Evolutionary conservation across 805 yeast species (phyloP).

Genomic region (Metschnikowia henanensis): DNA sequence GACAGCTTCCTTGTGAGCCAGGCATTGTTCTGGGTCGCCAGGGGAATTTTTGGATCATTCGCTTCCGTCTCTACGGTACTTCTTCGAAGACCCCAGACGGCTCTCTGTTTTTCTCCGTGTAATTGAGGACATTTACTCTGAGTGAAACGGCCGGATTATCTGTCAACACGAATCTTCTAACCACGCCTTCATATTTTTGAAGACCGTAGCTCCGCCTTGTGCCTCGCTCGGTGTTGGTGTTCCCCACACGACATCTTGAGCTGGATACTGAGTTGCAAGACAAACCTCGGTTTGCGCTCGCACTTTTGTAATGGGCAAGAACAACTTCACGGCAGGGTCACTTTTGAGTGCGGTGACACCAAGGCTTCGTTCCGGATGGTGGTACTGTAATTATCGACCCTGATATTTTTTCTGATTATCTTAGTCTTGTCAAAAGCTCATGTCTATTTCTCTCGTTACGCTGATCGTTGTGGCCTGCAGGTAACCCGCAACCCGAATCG

Average conservation of each 20-base stretch:
- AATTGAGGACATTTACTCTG: constrained; percentile 27
- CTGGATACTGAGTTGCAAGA: constrained; percentile 33
- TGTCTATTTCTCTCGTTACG: background rate
- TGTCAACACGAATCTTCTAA: background rate
- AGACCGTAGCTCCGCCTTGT: constrained; percentile 33
- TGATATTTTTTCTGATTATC: constrained; percentile 24
- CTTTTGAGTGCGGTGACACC: constrained; percentile 49
- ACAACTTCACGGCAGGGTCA: constrained; percentile 29
- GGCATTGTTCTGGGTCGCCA: constrained; percentile 46
- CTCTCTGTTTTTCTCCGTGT: constrained; percentile 19
- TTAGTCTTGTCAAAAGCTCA: background rate
- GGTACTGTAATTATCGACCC: constrained; percentile 48
- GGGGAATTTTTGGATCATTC: constrained; percentile 75
- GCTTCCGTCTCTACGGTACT: constrained; percentile 21
- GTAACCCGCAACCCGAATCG: background rate
- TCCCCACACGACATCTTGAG: constrained; percentile 39
- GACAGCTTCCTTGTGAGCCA: constrained; percentile 67
- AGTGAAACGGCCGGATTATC: constrained; percentile 3
- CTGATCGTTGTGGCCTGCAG: background rate
- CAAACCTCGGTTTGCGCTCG: constrained; percentile 1
- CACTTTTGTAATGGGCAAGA: constrained; percentile 40
- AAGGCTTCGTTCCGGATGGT: constrained; percentile 36
- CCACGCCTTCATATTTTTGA: background rate
- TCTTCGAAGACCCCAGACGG: constrained; percentile 30
- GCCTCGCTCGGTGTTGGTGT: constrained; percentile 47